Conservation (phyloP, 371 early-diverging fungal genomes). For the Actinomortierella ambigua region DNA sequence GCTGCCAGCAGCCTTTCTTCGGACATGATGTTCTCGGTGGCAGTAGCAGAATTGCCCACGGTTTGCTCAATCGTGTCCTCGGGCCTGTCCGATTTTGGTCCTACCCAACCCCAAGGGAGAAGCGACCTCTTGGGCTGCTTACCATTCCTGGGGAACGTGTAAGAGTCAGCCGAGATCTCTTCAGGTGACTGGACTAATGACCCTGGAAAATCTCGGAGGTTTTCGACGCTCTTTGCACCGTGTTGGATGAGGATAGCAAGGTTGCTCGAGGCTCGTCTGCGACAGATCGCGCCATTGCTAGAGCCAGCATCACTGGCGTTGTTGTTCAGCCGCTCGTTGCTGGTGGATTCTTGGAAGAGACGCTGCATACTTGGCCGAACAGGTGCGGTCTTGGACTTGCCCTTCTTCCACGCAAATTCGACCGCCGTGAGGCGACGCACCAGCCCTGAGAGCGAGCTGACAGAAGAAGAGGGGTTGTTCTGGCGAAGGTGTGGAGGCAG, state of each 20-base stretch:
- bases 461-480: not conserved
- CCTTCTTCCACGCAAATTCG: constrained; percentile 6
- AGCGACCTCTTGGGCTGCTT: too few species aligned
- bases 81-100: too few species aligned
- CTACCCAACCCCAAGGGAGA: too few species aligned
- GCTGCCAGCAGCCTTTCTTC: too few species aligned
- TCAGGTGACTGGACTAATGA: too few species aligned
- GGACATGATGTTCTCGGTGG: too few species aligned
- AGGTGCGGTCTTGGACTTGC: not conserved
- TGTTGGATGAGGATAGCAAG: too few species aligned
- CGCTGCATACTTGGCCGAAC: constrained; percentile 17
- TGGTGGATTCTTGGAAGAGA: constrained; percentile 14
- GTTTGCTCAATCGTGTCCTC: too few species aligned
- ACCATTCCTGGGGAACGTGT: too few species aligned
- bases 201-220: constrained; percentile 1
- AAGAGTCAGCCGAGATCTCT: too few species aligned
- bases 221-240: constrained; percentile 7
- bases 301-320: constrained; percentile 3
- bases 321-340: constrained; percentile 3
- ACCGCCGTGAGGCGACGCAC: too few species aligned
- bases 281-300: not conserved
- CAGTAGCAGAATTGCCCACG: too few species aligned
- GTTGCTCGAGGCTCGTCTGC: not conserved
- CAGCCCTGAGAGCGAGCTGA: not conserved
- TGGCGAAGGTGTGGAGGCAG: not conserved